These are phyloP conservation scores for Emmonsiellopsis sp. DNA, from an alignment of 2,329 filamentous ascomycete species.

Conservation along the genomic window DNA sequence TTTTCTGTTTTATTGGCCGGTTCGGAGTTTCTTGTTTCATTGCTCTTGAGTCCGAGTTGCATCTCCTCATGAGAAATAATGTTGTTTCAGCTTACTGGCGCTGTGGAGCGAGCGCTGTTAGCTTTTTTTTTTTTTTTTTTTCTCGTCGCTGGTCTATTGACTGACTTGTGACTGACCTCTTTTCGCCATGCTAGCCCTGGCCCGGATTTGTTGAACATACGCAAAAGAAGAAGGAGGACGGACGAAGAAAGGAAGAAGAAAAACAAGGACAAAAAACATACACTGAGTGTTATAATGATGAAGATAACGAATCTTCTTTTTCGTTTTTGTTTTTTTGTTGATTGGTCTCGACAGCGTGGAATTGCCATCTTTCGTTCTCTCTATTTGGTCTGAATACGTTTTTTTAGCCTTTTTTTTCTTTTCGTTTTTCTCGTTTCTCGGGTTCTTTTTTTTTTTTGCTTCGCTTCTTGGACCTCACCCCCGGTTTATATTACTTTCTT, in stretches of 20 bases:
- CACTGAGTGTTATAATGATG: neutral
- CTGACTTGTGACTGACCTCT: too few species aligned
- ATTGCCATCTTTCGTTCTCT: too few species aligned
- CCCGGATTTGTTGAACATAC: too few species aligned
- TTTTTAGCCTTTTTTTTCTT: conserved; percentile 13
- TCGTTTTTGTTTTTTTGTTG: too few species aligned
- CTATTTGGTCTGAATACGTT: too few species aligned
- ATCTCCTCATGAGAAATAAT: neutral
- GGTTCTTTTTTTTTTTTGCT: conserved; percentile 12
- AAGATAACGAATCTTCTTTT: neutral
- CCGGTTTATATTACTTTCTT: neutral
- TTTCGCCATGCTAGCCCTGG: conserved; percentile 11
- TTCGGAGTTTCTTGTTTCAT: neutral
- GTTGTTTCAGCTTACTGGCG: too few species aligned
- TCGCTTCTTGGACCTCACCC: neutral
- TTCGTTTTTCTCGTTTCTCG: neutral
- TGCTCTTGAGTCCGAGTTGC: neutral
- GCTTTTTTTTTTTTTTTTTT: too few species aligned
- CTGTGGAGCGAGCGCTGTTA: too few species aligned
- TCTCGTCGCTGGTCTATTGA: too few species aligned
- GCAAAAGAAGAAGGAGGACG: neutral
- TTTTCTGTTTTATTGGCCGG: neutral
- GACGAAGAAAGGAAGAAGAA: neutral
- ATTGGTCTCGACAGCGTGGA: too few species aligned
- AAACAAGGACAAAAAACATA: neutral